Evolutionary conservation across 306 rosid genomes (phyloP).

Genomic region (Vachellia pachyceras): DNA sequence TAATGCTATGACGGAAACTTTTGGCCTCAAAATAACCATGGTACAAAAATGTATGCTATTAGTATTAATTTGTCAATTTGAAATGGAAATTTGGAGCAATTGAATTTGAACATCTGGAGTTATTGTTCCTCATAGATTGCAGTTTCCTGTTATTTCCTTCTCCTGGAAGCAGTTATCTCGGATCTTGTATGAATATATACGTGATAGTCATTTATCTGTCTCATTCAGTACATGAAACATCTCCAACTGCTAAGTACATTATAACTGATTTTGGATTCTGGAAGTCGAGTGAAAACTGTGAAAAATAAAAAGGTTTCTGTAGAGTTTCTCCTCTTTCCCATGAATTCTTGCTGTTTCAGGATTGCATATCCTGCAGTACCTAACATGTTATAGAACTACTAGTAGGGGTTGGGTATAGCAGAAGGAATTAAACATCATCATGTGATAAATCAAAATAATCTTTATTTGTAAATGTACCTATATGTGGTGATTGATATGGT

Average conservation of each 20-base stretch:
- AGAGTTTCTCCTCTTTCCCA: background rate
- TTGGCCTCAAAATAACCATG: constrained; percentile 46
- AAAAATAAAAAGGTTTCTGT: constrained; percentile 4
- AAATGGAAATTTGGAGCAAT: constrained; percentile 48
- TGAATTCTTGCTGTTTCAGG: background rate
- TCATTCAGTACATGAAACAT: constrained; percentile 25
- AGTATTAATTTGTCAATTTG: constrained; percentile 48
- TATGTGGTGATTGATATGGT: no score
- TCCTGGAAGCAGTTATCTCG: constrained; percentile 41
- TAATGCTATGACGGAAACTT: constrained; percentile 48
- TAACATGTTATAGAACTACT: background rate
- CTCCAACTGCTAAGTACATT: constrained; percentile 7
- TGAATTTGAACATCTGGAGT: constrained; percentile 49
- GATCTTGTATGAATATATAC: constrained; percentile 48
- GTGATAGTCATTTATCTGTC: constrained; percentile 25
- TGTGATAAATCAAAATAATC: no score
- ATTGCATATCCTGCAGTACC: background rate
- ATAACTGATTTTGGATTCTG: background rate
- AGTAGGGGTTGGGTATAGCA: no score
- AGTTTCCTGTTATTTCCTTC: constrained; percentile 43
- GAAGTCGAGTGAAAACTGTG: constrained; percentile 16
- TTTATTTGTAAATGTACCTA: no score
- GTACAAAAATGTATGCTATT: constrained; percentile 49
- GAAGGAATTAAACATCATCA: no score
- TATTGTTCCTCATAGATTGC: constrained; percentile 45